These are phyloP conservation scores for Rhodotorula graminis DNA, from an alignment of 768 basidiomycete genomes.

Conservation along the genomic window DNA sequence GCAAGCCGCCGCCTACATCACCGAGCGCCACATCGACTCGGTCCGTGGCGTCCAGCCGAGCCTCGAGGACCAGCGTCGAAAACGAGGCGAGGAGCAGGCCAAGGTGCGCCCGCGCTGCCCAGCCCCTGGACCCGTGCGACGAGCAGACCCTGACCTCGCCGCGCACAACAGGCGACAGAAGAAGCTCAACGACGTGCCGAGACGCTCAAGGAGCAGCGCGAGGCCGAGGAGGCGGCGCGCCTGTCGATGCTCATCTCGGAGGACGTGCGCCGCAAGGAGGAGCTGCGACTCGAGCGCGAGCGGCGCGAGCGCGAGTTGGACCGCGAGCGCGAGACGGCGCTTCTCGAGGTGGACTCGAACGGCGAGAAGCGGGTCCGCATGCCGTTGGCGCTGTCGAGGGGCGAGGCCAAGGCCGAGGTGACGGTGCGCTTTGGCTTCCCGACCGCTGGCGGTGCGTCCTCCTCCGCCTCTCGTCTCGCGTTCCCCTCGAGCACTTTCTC, in stretches of 20 bases:
- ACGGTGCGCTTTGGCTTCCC: conserved; percentile 22
- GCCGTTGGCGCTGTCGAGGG: neutral
- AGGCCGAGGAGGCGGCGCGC: conserved; percentile 29
- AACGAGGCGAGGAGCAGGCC: conserved; percentile 26
- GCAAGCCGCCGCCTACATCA: conserved; percentile 31
- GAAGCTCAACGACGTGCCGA: conserved; percentile 10
- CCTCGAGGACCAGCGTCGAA: conserved; percentile 16
- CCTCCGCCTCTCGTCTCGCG: neutral
- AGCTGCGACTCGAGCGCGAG: conserved; percentile 22
- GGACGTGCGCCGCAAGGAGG: conserved; percentile 35
- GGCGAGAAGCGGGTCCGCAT: conserved; percentile 13
- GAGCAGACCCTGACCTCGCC: neutral
- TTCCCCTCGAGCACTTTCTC: rapidly evolving
- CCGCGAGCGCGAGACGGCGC: neutral
- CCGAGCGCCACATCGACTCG: conserved; percentile 30
- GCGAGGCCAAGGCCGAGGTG: conserved; percentile 1
- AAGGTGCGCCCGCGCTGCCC: conserved; percentile 18
- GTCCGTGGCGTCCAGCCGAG: conserved; percentile 30
- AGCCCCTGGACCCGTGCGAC: too few species aligned
- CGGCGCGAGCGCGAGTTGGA: conserved; percentile 25
- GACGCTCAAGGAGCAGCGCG: conserved; percentile 8
- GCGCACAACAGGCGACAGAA: neutral
- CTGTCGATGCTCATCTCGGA: conserved; percentile 37
- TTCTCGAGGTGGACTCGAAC: conserved; percentile 11
- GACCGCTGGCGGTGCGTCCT: conserved; percentile 4